Base-by-base conservation (phyloP, 148 eudicot genomes). In the Polygonum aviculare region DNA sequence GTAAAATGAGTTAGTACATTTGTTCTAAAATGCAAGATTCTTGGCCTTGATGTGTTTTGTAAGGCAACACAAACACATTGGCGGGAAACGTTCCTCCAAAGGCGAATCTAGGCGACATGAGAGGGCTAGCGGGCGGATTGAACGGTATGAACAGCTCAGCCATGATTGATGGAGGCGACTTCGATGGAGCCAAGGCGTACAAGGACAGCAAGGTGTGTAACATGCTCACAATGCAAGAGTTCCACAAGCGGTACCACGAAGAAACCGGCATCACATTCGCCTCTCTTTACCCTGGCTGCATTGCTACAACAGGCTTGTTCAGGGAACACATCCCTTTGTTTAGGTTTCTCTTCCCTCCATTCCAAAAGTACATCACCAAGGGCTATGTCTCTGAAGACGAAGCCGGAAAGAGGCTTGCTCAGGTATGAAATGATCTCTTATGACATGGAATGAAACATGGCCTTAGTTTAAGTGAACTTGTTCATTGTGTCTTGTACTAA, bases 11-110 rank as follows among this genome's bases (percentile, higher is more conserved):
- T 10, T 44, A 44, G 7, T 7, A 52, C 19, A 52, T 0, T 2
- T 21, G 67, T 60, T 3, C 67, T 21, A 31, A 52, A 52, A 26
- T 60, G 15, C 38, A 11, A 62, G 10, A 44, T 44, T 26, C 7
- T 31, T 9, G 31, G 38, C 15, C 38, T 60, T 54, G 60, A 26
- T 60, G 67, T 22, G 8, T 21, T 21, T 47, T 33, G 3, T 33
- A 80, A 89, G 98, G 98, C 63, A 93, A 93, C 82, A 91, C 98
- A 5, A 93, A 93, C 78, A 93, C 98, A 72, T 78, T 93, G 81
- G 98, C 98, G 0, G 98, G 98, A 6, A 93, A 93, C 74, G 96
- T 93, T 38, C 98, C 98, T 36, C 98, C 98, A 39, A 93, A 91
- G 87, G 98, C 98, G 0, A 91, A 87, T 84, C 89, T 91, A 7